Base-by-base conservation (phyloP, 2,329 filamentous ascomycete genomes). In the Phaeosphaeria sp. region DNA sequence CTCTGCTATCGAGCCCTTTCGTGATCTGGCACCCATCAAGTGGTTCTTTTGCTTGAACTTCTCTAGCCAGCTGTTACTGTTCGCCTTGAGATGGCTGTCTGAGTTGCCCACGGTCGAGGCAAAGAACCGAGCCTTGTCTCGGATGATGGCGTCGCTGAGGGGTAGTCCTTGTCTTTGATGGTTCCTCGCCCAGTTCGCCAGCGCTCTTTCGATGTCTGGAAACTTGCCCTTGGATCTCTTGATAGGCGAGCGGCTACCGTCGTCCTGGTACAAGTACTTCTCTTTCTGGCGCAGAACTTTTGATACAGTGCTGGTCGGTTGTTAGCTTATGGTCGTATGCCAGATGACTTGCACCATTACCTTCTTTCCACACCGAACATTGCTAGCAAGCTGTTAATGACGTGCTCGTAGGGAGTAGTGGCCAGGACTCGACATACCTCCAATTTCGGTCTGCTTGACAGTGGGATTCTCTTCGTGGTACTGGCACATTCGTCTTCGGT, bases 301-400 rank as follows among this genome's bases (percentile, higher is more conserved):
- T 53, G 95, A 99, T n/a, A 99, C 95, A 49, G 95, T 99, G 81
- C 95, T 99, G 77, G 55, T 71, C 20, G 22, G 52, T 46, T 36
- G 63, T 74, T 49, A 71, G 63, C 48, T 59, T 56, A 59, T 44
- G 8, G 59, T 27, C 18, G 56, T n/a, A 39, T 30, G 42, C 46
- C 67, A 49, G 43, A 8, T 46, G 44, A 20, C 40, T 52, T 56
- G 45, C 49, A 54, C 48, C 55, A 42, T 49, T 88, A 98, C 95
- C 95, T 98, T 89, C 95, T 84, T 81, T 99, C 95, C 51, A 99
- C 95, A 36, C 93, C 94, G 79, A 99, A 99, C 75, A 93, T 88
- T 57, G 89, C 90, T 91, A 67, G 33, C 53, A 57, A 48, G 3
- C 13, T 18, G 70, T 79, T 63, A 82, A 79, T 67, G 51, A 55